A percentile compares a stretch with the other conserved stretches of the same genome.
Evolutionary conservation across 768 basidiomycete genomes (phyloP).

Genomic region (Calvatia gigantea): DNA sequence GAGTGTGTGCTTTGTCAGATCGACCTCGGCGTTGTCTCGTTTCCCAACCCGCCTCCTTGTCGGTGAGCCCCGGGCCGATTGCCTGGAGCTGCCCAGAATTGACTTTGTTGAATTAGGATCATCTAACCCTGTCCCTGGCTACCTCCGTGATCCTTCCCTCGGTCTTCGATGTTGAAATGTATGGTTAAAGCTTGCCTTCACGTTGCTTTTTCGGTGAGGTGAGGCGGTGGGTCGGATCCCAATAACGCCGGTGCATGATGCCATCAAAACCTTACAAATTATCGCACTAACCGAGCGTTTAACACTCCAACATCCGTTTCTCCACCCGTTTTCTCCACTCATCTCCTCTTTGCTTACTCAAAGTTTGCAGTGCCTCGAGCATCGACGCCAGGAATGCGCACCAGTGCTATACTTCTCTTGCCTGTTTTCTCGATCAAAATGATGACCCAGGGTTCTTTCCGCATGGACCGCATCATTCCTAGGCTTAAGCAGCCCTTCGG

Average conservation of each 20-base stretch:
- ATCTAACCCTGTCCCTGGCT: too few relatives aligned
- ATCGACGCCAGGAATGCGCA: background rate
- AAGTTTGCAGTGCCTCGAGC: background rate
- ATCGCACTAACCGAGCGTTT: background rate
- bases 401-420: background rate
- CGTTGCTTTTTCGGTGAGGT: background rate
- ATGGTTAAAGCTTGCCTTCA: background rate
- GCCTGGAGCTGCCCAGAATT: too few relatives aligned
- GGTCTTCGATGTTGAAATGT: background rate
- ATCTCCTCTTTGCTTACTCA: background rate
- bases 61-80: too few relatives aligned
- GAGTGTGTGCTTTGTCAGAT: too few relatives aligned
- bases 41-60: too few relatives aligned
- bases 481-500: background rate
- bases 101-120: too few relatives aligned
- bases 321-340: background rate
- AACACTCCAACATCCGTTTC: background rate
- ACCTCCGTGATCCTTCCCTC: background rate
- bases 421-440: background rate
- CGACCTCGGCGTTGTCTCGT: too few relatives aligned
- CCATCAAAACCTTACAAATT: conserved; percentile 6
- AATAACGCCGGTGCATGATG: background rate
- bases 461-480: conserved; percentile 1
- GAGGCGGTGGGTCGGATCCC: background rate
- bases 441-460: background rate